phyloP scores from a whole-genome alignment of 1,284 basidiomycete genomes.

The Apiotrichum mycotoxinovorans region DNA sequence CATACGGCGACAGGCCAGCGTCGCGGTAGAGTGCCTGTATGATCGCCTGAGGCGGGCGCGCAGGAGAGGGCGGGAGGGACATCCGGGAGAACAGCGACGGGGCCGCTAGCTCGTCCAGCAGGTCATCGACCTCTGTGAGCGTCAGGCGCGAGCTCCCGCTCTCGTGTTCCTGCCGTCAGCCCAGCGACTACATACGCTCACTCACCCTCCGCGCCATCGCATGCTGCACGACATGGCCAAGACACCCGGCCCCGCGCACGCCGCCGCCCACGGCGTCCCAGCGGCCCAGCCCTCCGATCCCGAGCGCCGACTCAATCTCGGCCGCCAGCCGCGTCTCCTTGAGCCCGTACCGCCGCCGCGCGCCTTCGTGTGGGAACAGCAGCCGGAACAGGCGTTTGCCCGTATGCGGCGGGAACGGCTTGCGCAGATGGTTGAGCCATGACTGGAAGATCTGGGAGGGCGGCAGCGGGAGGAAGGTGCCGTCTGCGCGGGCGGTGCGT shows the following conservation, averaged over 20 bases:
- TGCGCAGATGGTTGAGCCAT: slow-evolving; percentile 34
- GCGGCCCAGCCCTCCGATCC: slow-evolving; percentile 49
- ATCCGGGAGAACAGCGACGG: slow-evolving; percentile 61
- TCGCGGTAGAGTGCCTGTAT: slow-evolving; percentile 25
- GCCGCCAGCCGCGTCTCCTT: slow-evolving; percentile 65
- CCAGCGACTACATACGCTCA: too few species aligned
- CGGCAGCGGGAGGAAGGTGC: neutral
- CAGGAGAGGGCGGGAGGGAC: slow-evolving; percentile 22
- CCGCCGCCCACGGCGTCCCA: slow-evolving; percentile 54
- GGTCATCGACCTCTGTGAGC: slow-evolving; percentile 56
- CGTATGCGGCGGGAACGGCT: slow-evolving; percentile 25
- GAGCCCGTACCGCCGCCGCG: slow-evolving; percentile 65
- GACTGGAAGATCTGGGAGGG: slow-evolving; percentile 35
- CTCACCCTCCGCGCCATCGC: slow-evolving; percentile 39
- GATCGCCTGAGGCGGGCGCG: slow-evolving; percentile 11
- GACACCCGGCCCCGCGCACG: slow-evolving; percentile 58
- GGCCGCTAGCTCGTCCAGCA: slow-evolving; percentile 70
- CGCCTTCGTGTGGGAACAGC: slow-evolving; percentile 77
- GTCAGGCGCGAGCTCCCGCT: slow-evolving; percentile 27
- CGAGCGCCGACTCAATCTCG: slow-evolving; percentile 57
- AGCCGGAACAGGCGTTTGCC: slow-evolving; percentile 60
- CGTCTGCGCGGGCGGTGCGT: neutral
- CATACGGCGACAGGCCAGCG: slow-evolving; percentile 55
- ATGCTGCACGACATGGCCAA: slow-evolving; percentile 63
- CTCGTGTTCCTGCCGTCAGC: slow-evolving; percentile 2